These are phyloP conservation scores for Talaromyces amestolkiae DNA, from an alignment of 2,329 filamentous ascomycete genomes.

Conservation along the genomic window DNA sequence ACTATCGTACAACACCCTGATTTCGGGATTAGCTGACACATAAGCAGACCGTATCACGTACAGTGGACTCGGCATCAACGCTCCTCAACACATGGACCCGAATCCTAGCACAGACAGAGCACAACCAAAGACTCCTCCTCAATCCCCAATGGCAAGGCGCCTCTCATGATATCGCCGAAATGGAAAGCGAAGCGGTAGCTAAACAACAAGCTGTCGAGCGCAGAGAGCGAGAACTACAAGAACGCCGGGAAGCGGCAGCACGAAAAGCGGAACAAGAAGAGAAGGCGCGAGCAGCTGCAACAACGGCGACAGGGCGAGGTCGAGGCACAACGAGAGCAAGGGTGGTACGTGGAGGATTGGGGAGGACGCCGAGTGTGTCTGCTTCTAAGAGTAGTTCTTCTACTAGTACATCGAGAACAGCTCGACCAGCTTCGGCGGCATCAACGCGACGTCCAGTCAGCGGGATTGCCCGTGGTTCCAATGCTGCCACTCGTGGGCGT, in stretches of 20 bases:
- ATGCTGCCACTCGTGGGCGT: slow-evolving; percentile 33
- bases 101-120: slow-evolving; percentile 94
- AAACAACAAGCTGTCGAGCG: slow-evolving; percentile 76
- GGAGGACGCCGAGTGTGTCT: slow-evolving; percentile 37
- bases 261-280: slow-evolving; percentile 52
- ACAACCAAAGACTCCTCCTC: slow-evolving; percentile 88
- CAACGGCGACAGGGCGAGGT: slow-evolving; percentile 27
- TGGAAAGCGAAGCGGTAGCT: slow-evolving; percentile 73
- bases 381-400: slow-evolving; percentile 16
- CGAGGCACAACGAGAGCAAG: slow-evolving; percentile 36
- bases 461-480: slow-evolving; percentile 40
- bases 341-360: slow-evolving; percentile 34
- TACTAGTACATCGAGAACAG: slow-evolving; percentile 8
- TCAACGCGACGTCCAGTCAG: slow-evolving; percentile 38
- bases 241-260: slow-evolving; percentile 67
- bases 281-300: slow-evolving; percentile 37
- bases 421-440: slow-evolving; percentile 23
- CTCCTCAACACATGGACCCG: slow-evolving; percentile 94
- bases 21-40: slow-evolving; percentile 17
- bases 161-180: slow-evolving; percentile 77
- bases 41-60: slow-evolving; percentile 72
- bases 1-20: background rate
- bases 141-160: slow-evolving; percentile 88
- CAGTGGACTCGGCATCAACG: slow-evolving; percentile 81
- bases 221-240: slow-evolving; percentile 73